Evolutionary conservation across 495 filamentous ascomycete species (phyloP), one percentile per base, ranked within the genome.

Genomic region (Xylaria curta): DNA sequence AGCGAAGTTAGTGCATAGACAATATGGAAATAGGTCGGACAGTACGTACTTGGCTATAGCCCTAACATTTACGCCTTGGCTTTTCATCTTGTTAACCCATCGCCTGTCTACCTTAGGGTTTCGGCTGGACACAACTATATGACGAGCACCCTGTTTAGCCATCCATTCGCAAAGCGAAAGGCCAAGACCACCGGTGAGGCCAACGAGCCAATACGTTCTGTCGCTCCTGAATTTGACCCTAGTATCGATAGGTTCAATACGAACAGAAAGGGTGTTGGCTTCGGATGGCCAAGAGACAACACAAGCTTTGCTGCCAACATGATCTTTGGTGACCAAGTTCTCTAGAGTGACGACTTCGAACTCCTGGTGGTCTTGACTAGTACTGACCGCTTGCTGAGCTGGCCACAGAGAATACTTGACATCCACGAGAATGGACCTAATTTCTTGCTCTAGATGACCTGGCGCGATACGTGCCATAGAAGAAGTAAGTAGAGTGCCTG

Each of bases 111-210:
- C 73, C 19, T 84, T 84, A 2, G 88, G 87, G 7, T 74, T 81
- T 6, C 89, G 85, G 68, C 87, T 91, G 0, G 86, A 80, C 2
- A 90, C 56, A 21, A 79, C 83, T n/a, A 91, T 72, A 66, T 84
- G 78, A 13, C 78, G 42, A 6, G 89, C 88, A 0, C 88, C 88
- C 31, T 84, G 80, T 0, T 56, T 6, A 0, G 82, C 79, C 87
- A 91, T 89, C 87, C 86, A 91, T n/a, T 83, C 71, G 56, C 82
- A 84, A 0, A 89, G 74, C 0, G 87, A 85, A 10, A 78, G 71
- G 5, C 87, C 89, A 5, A 89, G 75, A 9, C 79, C 78, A 6
- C 86, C 84, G 4, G 82, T 85, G 0, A 89, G 75, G 1, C 89
- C 89, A 44, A 85, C 79, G 0, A 91, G 79, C 75, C 81, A 79